Evolutionary conservation across 495 filamentous ascomycete genomes (phyloP).

Genomic region (Penicillium silybi): DNA sequence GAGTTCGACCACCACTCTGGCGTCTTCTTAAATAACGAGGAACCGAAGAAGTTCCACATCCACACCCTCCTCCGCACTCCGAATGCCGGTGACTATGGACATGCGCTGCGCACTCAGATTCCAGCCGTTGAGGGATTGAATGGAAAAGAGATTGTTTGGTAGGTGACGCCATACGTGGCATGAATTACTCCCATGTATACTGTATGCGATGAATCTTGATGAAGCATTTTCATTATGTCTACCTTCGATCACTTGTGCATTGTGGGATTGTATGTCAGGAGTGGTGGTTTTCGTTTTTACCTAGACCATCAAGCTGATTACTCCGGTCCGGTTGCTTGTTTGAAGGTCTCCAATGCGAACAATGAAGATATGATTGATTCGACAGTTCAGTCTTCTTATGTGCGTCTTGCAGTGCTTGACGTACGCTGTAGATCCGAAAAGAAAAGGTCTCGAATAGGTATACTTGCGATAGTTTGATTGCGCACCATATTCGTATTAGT

Average conservation of each 20-base stretch:
- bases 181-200: conserved; percentile 11
- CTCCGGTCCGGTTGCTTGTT: conserved; percentile 2
- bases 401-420: too few relatives aligned
- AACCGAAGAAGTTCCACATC: conserved; percentile 73
- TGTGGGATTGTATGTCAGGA: neutral
- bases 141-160: conserved; percentile 44
- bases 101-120: conserved; percentile 44
- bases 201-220: conserved; percentile 19
- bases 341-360: conserved; percentile 9
- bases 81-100: conserved; percentile 72
- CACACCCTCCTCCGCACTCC: conserved; percentile 68
- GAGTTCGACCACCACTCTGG: conserved; percentile 82
- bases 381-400: too few relatives aligned
- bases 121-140: conserved; percentile 35
- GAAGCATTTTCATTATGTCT: conserved; percentile 6
- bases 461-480: too few relatives aligned
- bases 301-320: conserved; percentile 1
- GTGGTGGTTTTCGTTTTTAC: neutral
- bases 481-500: conserved; percentile 5
- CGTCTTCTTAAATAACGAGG: conserved; percentile 68
- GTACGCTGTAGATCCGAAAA: neutral
- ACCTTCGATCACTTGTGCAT: neutral
- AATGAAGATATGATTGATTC: conserved; percentile 16
- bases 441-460: neutral
- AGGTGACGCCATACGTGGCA: conserved; percentile 7